These are phyloP conservation scores for Colletotrichum lini DNA, from an alignment of 2,329 filamentous ascomycete genomes.

Conservation along the genomic window DNA sequence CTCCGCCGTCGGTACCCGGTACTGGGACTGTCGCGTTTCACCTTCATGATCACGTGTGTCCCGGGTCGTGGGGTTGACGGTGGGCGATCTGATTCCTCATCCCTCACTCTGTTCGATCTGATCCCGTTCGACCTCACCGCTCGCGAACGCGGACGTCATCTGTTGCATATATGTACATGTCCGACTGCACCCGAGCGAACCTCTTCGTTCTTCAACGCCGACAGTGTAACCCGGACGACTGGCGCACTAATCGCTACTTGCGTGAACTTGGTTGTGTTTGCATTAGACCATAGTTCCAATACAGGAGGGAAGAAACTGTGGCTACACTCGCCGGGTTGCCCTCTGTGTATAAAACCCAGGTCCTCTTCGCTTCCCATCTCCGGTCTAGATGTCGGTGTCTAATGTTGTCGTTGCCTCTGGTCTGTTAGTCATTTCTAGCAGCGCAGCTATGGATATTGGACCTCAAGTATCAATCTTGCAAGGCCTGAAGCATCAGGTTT, in stretches of 20 bases:
- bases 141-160: not conserved
- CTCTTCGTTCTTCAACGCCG: not conserved
- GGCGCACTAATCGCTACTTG: not conserved
- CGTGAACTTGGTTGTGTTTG: not conserved
- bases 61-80: constrained; percentile 3
- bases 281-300: not conserved
- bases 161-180: not conserved
- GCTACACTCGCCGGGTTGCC: not conserved
- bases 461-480: not conserved
- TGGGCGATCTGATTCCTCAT: not conserved
- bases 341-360: not conserved
- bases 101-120: constrained; percentile 2
- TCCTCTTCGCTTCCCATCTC: not conserved
- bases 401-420: not conserved
- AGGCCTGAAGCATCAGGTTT: not conserved
- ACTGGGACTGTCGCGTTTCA: constrained; percentile 38
- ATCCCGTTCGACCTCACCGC: not conserved
- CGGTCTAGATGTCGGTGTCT: not conserved
- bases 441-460: not conserved
- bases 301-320: not conserved
- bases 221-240: not conserved
- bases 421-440: not conserved
- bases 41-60: constrained; percentile 38
- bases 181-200: not conserved
- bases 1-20: constrained; percentile 26